These are phyloP conservation scores for Pseudogymnoascus sp. DNA, from an alignment of 2,329 filamentous ascomycete species.

Conservation along the genomic window DNA sequence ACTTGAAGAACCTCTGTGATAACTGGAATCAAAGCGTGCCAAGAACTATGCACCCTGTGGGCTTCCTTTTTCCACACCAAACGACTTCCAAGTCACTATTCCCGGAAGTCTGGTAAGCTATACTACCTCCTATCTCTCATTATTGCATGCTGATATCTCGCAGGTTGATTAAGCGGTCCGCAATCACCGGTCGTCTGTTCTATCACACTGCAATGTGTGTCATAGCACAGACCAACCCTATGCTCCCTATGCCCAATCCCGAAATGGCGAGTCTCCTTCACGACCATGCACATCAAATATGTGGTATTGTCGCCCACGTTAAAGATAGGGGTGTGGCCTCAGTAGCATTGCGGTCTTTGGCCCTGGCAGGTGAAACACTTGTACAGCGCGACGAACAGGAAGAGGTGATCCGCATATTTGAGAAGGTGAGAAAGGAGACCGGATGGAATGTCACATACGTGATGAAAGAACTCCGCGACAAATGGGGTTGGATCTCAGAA, in stretches of 20 bases:
- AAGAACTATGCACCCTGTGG: constrained; percentile 79
- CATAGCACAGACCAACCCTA: constrained; percentile 70
- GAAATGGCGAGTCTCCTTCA: constrained; percentile 65
- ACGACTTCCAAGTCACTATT: constrained; percentile 66
- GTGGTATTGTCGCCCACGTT: constrained; percentile 79
- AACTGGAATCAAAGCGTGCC: constrained; percentile 74
- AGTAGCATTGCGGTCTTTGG: constrained; percentile 70
- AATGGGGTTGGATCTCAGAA: constrained; percentile 63
- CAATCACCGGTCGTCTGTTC: constrained; percentile 74
- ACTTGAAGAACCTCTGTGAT: constrained; percentile 73
- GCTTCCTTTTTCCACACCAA: constrained; percentile 62
- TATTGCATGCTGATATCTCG: constrained; percentile 21
- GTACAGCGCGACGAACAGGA: constrained; percentile 64
- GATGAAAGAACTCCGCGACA: constrained; percentile 62
- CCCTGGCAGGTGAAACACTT: constrained; percentile 68
- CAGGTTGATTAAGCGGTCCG: constrained; percentile 74
- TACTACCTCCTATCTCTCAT: background rate
- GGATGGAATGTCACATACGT: constrained; percentile 71
- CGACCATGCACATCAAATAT: constrained; percentile 75
- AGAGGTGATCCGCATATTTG: constrained; percentile 71
- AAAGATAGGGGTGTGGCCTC: constrained; percentile 73
- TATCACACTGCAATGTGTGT: constrained; percentile 83
- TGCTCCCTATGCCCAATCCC: constrained; percentile 34
- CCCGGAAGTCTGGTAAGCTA: constrained; percentile 71
- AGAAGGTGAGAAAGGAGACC: constrained; percentile 65